A percentile compares a stretch with the other conserved stretches of the same genome.
Evolutionary conservation across 1,139 yeast species (phyloP).

Genomic region (Saccharomyces hybrid): DNA sequence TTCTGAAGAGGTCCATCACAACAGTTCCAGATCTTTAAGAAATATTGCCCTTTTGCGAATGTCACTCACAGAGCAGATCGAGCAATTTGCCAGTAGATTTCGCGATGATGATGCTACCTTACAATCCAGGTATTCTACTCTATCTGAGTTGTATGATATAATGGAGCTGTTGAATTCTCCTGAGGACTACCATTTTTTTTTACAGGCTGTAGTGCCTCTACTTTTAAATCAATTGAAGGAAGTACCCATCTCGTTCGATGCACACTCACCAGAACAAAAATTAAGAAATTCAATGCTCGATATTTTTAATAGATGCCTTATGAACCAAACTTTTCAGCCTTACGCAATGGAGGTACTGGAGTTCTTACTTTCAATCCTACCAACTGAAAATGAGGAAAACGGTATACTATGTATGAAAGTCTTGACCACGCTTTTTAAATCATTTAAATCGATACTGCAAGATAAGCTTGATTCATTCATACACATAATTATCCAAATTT

Average conservation of each 20-base stretch:
- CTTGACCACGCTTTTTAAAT: conserved; percentile 79
- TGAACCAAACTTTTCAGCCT: conserved; percentile 76
- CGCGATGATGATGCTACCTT: conserved; percentile 18
- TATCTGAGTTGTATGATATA: conserved; percentile 79
- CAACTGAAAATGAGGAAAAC: conserved; percentile 86
- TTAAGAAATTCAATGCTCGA: conserved; percentile 71
- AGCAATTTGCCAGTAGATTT: conserved; percentile 32
- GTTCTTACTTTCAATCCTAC: conserved; percentile 52
- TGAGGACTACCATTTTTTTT: conserved; percentile 67
- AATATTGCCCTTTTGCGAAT: not conserved
- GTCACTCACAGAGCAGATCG: conserved; percentile 26
- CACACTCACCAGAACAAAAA: conserved; percentile 61
- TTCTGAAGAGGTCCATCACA: not conserved
- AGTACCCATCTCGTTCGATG: conserved; percentile 65
- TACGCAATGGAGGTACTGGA: conserved; percentile 58
- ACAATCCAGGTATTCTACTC: conserved; percentile 26
- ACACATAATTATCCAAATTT: conserved; percentile 66
- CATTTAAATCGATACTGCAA: conserved; percentile 61
- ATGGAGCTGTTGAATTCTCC: conserved; percentile 71
- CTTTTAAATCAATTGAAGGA: conserved; percentile 52
- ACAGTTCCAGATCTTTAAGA: not conserved
- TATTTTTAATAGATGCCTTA: conserved; percentile 70
- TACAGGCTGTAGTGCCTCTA: conserved; percentile 54
- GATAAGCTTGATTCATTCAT: conserved; percentile 78
- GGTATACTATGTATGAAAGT: conserved; percentile 89